phyloP scores from a whole-genome alignment of 208 protist genomes.

The Leishmania mexicana region DNA sequence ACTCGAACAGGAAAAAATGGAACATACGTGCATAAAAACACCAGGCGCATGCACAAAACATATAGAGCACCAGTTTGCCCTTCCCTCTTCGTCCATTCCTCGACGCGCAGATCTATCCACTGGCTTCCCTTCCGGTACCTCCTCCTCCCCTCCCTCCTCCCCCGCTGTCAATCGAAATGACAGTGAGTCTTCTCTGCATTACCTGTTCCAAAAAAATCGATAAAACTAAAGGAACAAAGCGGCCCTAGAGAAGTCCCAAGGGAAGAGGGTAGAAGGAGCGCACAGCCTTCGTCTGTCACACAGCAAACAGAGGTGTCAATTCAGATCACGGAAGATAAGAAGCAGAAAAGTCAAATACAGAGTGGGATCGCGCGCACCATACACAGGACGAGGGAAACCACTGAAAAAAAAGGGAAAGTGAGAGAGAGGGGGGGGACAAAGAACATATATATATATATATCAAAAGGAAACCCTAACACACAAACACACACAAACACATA shows the following conservation, averaged over 20 bases:
- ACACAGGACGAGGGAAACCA: neutral
- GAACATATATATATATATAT: neutral
- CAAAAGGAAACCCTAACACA: neutral
- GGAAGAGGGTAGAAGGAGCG: constrained; percentile 1
- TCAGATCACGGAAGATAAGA: neutral
- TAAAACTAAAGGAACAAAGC: neutral
- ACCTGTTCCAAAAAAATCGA: neutral
- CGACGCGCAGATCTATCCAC: neutral
- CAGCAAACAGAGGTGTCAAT: neutral
- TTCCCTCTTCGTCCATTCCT: neutral
- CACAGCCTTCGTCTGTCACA: constrained; percentile 2
- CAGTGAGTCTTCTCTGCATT: neutral
- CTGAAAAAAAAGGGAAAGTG: neutral
- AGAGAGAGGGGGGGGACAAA: neutral
- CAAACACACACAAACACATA: neutral
- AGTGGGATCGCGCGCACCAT: neutral
- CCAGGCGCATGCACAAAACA: neutral
- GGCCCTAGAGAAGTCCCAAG: neutral
- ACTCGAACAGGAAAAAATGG: neutral
- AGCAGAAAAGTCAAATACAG: neutral
- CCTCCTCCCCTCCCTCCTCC: neutral
- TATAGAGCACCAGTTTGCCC: neutral
- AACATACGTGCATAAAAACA: neutral
- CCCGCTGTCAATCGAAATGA: neutral
- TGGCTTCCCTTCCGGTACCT: neutral